Evolutionary conservation across 2,329 filamentous ascomycete genomes (phyloP).

Genomic region (Diplodia scrobiculata): DNA sequence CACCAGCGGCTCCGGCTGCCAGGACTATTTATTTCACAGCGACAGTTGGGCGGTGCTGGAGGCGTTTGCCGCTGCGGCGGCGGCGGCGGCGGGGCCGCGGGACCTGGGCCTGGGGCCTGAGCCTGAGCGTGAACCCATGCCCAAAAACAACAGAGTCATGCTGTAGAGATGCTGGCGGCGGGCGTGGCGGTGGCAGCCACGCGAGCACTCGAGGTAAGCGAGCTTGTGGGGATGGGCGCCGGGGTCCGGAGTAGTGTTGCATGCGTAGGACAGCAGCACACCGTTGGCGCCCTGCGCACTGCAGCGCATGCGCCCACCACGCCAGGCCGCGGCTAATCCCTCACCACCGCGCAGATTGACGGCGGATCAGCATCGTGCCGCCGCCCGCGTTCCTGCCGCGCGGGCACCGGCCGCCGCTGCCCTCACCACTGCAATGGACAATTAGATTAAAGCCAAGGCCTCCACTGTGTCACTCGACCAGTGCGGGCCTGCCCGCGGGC

Average conservation of each 20-base stretch:
- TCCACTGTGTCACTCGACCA: conserved; percentile 34
- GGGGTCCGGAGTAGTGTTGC: conserved; percentile 3
- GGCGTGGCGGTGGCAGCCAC: conserved; percentile 29
- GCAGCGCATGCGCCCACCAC: background rate
- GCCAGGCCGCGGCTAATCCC: conserved; percentile 19
- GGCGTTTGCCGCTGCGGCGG: conserved; percentile 4
- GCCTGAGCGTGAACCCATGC: background rate
- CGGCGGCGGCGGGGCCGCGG: conserved; percentile 1
- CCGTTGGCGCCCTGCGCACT: conserved; percentile 12
- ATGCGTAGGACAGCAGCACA: background rate
- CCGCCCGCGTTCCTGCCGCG: conserved; percentile 8
- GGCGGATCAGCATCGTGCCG: conserved; percentile 12
- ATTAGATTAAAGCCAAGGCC: conserved; percentile 38
- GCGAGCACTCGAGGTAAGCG: conserved; percentile 19
- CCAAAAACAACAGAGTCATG: conserved; percentile 7
- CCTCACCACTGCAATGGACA: conserved; percentile 26
- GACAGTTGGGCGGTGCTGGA: background rate
- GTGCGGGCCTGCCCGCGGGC: background rate
- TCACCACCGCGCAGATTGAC: conserved; percentile 1
- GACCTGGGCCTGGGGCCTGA: background rate
- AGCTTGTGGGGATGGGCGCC: conserved; percentile 24
- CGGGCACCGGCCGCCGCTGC: conserved; percentile 30
- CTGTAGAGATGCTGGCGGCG: background rate
- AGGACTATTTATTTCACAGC: conserved; percentile 10
- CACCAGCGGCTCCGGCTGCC: conserved; percentile 5